Conservation (phyloP, 2,329 filamentous ascomycete species). For the Tolypocladium guangdongense region DNA sequence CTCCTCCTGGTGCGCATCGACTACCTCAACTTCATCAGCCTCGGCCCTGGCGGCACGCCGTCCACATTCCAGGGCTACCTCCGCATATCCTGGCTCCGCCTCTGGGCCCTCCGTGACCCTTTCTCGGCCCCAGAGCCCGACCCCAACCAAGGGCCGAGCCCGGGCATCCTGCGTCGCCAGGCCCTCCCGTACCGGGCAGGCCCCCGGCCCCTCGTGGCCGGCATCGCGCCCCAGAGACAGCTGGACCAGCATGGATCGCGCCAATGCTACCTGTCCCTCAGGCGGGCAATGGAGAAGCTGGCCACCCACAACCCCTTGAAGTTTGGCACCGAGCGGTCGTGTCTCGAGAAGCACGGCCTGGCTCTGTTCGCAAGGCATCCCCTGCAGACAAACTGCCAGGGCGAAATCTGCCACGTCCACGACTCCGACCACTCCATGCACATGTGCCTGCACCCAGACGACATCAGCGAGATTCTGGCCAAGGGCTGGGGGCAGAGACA, state of each 20-base stretch:
- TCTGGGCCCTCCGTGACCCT: constrained; percentile 63
- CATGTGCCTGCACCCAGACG: constrained; percentile 67
- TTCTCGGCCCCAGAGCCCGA: constrained; percentile 46
- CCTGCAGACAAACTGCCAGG: constrained; percentile 59
- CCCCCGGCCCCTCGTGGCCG: constrained; percentile 54
- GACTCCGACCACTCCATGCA: constrained; percentile 68
- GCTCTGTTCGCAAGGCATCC: constrained; percentile 61
- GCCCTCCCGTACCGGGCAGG: constrained; percentile 51
- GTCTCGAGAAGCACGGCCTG: constrained; percentile 72
- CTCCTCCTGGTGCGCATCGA: constrained; percentile 52
- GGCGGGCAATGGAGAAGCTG: constrained; percentile 40
- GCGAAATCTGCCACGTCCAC: constrained; percentile 78
- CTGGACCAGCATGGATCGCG: constrained; percentile 51
- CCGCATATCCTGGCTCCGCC: constrained; percentile 58
- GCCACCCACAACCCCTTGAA: constrained; percentile 30
- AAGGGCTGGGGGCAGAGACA: constrained; percentile 71
- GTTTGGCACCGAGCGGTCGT: constrained; percentile 56
- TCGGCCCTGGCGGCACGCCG: constrained; percentile 74
- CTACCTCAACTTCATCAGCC: constrained; percentile 63
- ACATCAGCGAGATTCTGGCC: constrained; percentile 60
- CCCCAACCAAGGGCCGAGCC: constrained; percentile 36
- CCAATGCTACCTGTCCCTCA: constrained; percentile 44
- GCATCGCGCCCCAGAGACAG: constrained; percentile 76
- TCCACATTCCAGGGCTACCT: constrained; percentile 63
- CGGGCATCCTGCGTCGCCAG: constrained; percentile 44